Evolutionary conservation across 2,329 filamentous ascomycete genomes (phyloP), one percentile per base, ranked within the genome.

Genomic region (Pseudocercospora musae): DNA sequence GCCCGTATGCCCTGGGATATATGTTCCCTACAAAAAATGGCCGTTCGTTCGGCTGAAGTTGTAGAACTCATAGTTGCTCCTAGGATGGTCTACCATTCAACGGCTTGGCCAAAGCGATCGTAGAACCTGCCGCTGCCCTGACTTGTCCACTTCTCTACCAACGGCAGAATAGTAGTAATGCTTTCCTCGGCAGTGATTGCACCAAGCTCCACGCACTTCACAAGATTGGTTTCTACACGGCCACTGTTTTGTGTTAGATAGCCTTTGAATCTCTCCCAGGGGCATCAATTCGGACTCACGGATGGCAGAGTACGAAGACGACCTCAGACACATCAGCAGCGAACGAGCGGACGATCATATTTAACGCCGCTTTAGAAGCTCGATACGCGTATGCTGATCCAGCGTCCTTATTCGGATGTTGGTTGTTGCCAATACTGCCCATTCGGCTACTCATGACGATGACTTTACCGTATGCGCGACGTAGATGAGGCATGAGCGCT

Each of bases 311-410:
- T 55, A 79, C 69, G 58, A 79, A 81, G 1, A 66, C 65, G 1
- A 80, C 75, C 4, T 78, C 76, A 0, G 76, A 75, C 13, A 80
- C 74, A 72, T 81, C 80, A 8, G 79, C 70, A 29, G 72, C 74
- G 33, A 81, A 77, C 48, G 75, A 78, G 67, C 76, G 75, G 1
- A 81, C 73, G 7, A 82, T 73, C 5, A 78, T 76, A 63, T 82
- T 81, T 37, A 81, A 67, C 23, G 78, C 80, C 3, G 79, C 79
- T 66, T 82, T 81, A 46, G 75, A 78, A 4, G 79, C 78, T 8
- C 80, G 71, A 66, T 82, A 82, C 10, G 80, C 80, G 64, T 81
- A 82, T 1, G 74, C 78, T 1, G 75, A 74, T 0, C 79, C 80
- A 1, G 70, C 69, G 0, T 63, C 67, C 15, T 62, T 62, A n/a